These are phyloP conservation scores for Gnomoniopsis sp. DNA, from an alignment of 2,329 filamentous ascomycete species.

Conservation along the genomic window DNA sequence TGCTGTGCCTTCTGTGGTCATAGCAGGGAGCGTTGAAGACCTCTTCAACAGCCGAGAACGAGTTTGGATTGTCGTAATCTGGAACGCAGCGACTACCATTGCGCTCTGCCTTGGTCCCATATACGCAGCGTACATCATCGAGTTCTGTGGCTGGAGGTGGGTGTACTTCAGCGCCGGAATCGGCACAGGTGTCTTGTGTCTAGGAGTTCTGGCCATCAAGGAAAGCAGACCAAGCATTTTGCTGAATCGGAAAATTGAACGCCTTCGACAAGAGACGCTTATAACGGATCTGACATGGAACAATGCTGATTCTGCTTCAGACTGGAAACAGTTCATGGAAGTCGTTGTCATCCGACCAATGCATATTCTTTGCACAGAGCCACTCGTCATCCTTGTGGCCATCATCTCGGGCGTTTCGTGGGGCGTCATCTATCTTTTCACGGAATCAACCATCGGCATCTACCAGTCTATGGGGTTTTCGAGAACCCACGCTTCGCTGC, in stretches of 20 bases:
- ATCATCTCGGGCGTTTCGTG: slow-evolving; percentile 40
- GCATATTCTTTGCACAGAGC: slow-evolving; percentile 41
- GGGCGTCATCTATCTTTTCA: slow-evolving; percentile 46
- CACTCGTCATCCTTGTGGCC: slow-evolving; percentile 40
- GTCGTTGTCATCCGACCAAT: slow-evolving; percentile 38
- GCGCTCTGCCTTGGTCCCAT: slow-evolving; percentile 42
- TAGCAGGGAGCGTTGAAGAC: slow-evolving; percentile 46
- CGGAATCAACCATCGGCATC: slow-evolving; percentile 37
- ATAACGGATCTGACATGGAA: slow-evolving; percentile 23
- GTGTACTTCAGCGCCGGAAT: slow-evolving; percentile 40
- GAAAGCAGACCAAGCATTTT: slow-evolving; percentile 43
- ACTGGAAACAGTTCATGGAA: slow-evolving; percentile 33
- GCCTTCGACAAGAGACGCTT: slow-evolving; percentile 11
- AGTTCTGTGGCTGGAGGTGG: slow-evolving; percentile 37
- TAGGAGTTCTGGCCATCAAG: slow-evolving; percentile 33
- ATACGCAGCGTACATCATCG: slow-evolving; percentile 36
- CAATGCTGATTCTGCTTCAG: slow-evolving; percentile 35
- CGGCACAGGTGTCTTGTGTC: slow-evolving; percentile 29
- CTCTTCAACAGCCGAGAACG: slow-evolving; percentile 42
- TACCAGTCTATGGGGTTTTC: slow-evolving; percentile 35
- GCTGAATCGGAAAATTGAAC: slow-evolving; percentile 25
- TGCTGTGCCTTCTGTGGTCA: slow-evolving; percentile 44
- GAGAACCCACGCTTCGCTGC: slow-evolving; percentile 31
- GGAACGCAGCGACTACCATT: slow-evolving; percentile 39
- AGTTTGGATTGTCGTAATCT: slow-evolving; percentile 43